Evolutionary conservation across 345 rosid genomes (phyloP).

Genomic region (Pistacia atlantica): DNA sequence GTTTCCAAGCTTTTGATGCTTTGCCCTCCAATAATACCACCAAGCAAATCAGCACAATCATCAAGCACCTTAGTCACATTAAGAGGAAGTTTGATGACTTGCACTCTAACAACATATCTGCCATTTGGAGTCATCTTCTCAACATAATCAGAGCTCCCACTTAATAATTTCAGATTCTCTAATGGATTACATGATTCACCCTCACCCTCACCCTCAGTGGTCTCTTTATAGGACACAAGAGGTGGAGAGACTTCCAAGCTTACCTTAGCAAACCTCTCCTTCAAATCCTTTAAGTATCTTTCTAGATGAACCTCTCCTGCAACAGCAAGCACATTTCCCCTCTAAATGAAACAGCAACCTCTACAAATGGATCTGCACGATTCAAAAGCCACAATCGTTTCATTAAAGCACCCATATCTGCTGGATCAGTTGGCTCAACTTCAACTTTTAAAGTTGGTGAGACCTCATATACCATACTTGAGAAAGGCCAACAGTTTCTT

Average conservation of each 20-base stretch:
- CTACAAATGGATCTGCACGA: slow-evolving; percentile 93
- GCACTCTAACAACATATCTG: slow-evolving; percentile 70
- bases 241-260: slow-evolving; percentile 85
- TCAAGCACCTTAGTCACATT: slow-evolving; percentile 76
- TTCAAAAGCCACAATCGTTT: slow-evolving; percentile 86
- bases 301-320: slow-evolving; percentile 98
- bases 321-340: slow-evolving; percentile 96
- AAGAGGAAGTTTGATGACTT: slow-evolving; percentile 79
- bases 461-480: slow-evolving; percentile 92
- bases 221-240: slow-evolving; percentile 87
- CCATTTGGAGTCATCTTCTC: slow-evolving; percentile 84
- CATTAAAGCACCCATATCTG: slow-evolving; percentile 75
- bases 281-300: slow-evolving; percentile 87
- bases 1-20: slow-evolving; percentile 47
- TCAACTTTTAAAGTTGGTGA: slow-evolving; percentile 90
- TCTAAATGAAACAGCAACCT: slow-evolving; percentile 83
- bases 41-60: slow-evolving; percentile 74
- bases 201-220: slow-evolving; percentile 48
- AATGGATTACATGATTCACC: slow-evolving; percentile 43
- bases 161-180: slow-evolving; percentile 62
- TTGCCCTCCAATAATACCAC: slow-evolving; percentile 65
- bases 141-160: slow-evolving; percentile 53
- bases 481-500: slow-evolving; percentile 89
- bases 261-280: slow-evolving; percentile 89
- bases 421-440: slow-evolving; percentile 90